Conservation (phyloP, 2,329 filamentous ascomycete genomes). For the Aureobasidium melanogenum region DNA sequence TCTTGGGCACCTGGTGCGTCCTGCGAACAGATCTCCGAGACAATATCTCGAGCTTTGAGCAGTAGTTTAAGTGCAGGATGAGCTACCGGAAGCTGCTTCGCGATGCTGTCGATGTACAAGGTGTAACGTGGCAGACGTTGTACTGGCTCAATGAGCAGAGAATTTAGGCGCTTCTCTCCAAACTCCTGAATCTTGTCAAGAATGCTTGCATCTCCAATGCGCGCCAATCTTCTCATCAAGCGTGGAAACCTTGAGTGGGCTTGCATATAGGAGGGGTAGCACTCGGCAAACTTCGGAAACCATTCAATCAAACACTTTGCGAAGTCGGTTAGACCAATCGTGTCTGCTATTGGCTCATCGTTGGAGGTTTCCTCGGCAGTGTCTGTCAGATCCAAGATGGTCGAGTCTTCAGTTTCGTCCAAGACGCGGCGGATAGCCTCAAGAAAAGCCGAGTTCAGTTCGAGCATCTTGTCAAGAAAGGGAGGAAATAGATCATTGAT, state of each 20-base stretch:
- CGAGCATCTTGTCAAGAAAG: conserved; percentile 69
- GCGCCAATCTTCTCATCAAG: conserved; percentile 68
- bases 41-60: conserved; percentile 82
- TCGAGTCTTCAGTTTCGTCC: conserved; percentile 74
- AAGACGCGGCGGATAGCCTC: conserved; percentile 66
- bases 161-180: conserved; percentile 84
- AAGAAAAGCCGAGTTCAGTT: conserved; percentile 74
- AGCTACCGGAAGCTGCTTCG: conserved; percentile 72
- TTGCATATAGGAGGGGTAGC: conserved; percentile 88
- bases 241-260: conserved; percentile 81
- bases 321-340: conserved; percentile 62
- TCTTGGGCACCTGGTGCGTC: conserved; percentile 64
- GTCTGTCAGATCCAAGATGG: conserved; percentile 64
- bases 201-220: conserved; percentile 70
- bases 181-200: conserved; percentile 69
- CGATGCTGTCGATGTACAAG: conserved; percentile 91
- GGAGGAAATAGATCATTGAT: conserved; percentile 63
- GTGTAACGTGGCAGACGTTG: conserved; percentile 92
- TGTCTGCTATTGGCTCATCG: conserved; percentile 43
- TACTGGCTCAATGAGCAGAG: conserved; percentile 89
- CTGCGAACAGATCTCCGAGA: conserved; percentile 93
- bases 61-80: conserved; percentile 78
- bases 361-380: conserved; percentile 31
- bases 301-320: conserved; percentile 77
- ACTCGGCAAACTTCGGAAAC: conserved; percentile 86